Base-by-base conservation (phyloP, 2,329 filamentous ascomycete species). In the Colletotrichum cordylinicola region DNA sequence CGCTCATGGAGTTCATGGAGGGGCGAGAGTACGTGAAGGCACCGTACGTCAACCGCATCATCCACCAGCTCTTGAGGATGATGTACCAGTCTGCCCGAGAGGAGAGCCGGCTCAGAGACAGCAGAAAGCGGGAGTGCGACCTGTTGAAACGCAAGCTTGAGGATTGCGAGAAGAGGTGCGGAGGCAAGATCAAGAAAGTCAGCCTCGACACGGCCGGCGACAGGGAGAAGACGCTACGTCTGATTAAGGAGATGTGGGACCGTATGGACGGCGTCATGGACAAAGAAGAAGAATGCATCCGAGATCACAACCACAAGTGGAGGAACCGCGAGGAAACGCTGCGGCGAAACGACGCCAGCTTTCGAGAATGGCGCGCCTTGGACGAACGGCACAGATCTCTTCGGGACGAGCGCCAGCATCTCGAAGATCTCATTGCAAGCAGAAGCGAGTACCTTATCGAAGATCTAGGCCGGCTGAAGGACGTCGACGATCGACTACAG, bases 71-170 rank as follows among this genome's bases (percentile, higher is more conserved):
- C 2, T 39, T 68, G 8, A 67, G 66, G 33, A 35, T 73, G n/a
- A 76, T 67, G 66, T 78, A 72, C 62, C 71, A 70, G 27, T 69
- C 72, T 5, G 68, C 67, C 27, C 43, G 55, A 18, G 77, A 78
- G 55, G 76, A 77, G 37, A 48, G 69, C 5, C 72, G 77, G 27
- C 67, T 78, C 15, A 61, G 77, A 31, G 39, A 31, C 6, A 64
- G 67, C 9, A 61, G 39, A 13, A 64, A 56, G 21, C 21, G 15
- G 27, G 74, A 75, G 43, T 56, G 55, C 7, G 52, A 75, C 9
- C 24, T 16, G 4, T 27, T 55, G n/a, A 43, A 31, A 55, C 48
- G 33, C 13, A 33, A 21, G 48, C 62, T 72, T 5, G 16, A 48
- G 37, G 48, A 66, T 9, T 58, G 18, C 43, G 35, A 74, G 60